phyloP scores from a whole-genome alignment of 1,139 yeast genomes.

The Saccharomycopsis hybrid region DNA sequence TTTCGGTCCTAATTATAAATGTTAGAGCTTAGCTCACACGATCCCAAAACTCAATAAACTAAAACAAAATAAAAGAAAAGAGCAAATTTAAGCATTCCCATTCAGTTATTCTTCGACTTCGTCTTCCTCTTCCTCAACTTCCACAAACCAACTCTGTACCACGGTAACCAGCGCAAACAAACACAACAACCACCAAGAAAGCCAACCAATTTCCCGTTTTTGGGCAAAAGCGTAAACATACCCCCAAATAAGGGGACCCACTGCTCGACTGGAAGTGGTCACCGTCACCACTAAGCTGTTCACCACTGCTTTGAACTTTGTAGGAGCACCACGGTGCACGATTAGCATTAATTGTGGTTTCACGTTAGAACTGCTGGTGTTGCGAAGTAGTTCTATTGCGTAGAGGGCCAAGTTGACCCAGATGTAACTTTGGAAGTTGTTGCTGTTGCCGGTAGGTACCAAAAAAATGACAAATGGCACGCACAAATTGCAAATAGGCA shows the following conservation, averaged over 20 bases:
- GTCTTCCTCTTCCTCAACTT: constrained; percentile 3
- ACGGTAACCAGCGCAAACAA: constrained; percentile 25
- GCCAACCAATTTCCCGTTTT: constrained; percentile 36
- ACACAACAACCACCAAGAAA: constrained; percentile 46
- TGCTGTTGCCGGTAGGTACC: constrained; percentile 25
- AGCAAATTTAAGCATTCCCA: too few species aligned
- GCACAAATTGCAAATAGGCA: constrained; percentile 32
- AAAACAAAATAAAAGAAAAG: too few species aligned
- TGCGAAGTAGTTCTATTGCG: constrained; percentile 29
- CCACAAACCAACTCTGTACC: constrained; percentile 29
- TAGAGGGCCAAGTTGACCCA: constrained; percentile 21
- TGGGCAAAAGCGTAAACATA: constrained; percentile 45
- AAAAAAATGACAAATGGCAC: constrained; percentile 49
- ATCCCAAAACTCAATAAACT: too few species aligned
- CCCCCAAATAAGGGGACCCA: constrained; percentile 60
- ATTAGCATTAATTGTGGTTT: constrained; percentile 40
- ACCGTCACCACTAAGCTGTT: constrained; percentile 45
- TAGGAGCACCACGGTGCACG: constrained; percentile 43
- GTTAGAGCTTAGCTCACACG: too few species aligned
- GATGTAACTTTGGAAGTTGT: constrained; percentile 1
- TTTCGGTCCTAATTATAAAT: too few species aligned
- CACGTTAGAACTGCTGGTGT: constrained; percentile 32
- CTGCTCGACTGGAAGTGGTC: constrained; percentile 47
- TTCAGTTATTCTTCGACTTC: neutral
- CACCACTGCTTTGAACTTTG: constrained; percentile 43